Evolutionary conservation across 73 alveolate genomes (phyloP).

Genomic region (Breviolum minutum): DNA sequence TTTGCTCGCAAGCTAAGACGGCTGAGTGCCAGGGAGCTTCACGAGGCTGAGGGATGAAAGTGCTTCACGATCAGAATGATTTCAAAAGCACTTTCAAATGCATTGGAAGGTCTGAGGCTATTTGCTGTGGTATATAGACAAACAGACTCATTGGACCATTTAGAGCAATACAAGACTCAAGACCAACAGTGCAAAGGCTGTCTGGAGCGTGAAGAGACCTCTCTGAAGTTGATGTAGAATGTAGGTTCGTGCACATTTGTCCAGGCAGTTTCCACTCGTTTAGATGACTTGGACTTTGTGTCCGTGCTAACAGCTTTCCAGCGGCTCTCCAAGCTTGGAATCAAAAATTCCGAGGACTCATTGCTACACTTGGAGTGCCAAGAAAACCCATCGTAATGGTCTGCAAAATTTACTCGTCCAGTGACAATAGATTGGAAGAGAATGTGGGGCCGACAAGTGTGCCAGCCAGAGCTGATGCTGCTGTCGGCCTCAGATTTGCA

Average conservation of each 20-base stretch:
- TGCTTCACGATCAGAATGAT: not conserved
- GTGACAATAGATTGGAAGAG: too few species aligned
- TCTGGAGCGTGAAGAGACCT: too few species aligned
- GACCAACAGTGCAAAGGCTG: too few species aligned
- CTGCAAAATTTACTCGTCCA: too few species aligned
- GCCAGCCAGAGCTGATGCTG: too few species aligned
- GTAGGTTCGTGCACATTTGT: not conserved
- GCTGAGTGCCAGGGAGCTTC: not conserved
- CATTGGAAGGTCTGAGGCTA: not conserved
- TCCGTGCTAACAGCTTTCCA: constrained; percentile 19
- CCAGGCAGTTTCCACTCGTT: constrained; percentile 1
- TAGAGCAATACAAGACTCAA: too few species aligned
- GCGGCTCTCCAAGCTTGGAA: constrained; percentile 55
- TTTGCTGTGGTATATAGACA: too few species aligned
- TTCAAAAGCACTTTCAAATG: not conserved
- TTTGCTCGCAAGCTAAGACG: constrained; percentile 37
- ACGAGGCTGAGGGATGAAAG: not conserved
- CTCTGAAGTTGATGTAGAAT: too few species aligned
- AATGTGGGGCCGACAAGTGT: too few species aligned
- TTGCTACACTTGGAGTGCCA: not conserved
- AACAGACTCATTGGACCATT: too few species aligned
- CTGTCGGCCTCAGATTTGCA: too few species aligned
- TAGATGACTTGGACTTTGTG: constrained; percentile 41
- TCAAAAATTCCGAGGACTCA: not conserved
- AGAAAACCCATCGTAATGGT: not conserved